Evolutionary conservation across 495 filamentous ascomycete species (phyloP).

Genomic region (Platismatia glauca): DNA sequence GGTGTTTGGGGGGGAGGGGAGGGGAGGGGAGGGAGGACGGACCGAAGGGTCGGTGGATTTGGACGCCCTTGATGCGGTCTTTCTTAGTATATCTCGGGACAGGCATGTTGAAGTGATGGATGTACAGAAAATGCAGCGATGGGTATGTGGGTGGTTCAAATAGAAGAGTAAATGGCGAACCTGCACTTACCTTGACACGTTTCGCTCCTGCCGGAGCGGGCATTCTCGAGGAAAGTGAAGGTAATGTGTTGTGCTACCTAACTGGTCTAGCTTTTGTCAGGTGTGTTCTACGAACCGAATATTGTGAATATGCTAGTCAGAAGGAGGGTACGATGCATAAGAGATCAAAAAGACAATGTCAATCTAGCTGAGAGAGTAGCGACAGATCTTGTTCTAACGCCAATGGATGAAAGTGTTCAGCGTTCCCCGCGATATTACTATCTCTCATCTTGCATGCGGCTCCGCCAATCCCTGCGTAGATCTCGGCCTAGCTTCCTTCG

Average conservation of each 20-base stretch:
- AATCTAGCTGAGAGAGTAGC: background rate
- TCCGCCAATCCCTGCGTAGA: slow-evolving; percentile 8
- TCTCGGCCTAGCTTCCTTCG: slow-evolving; percentile 9
- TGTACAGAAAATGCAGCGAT: background rate
- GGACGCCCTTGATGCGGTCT: slow-evolving; percentile 54
- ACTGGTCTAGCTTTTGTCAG: background rate
- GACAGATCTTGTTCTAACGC: background rate
- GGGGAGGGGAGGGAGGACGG: slow-evolving; percentile 16
- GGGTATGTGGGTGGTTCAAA: background rate
- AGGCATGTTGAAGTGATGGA: slow-evolving; percentile 9
- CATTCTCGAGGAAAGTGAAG: slow-evolving; percentile 29
- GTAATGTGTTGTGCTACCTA: background rate
- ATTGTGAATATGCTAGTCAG: background rate
- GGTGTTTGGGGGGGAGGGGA: background rate
- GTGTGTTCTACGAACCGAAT: background rate
- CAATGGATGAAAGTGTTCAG: background rate
- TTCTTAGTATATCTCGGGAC: slow-evolving; percentile 9
- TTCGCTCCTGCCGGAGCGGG: slow-evolving; percentile 48
- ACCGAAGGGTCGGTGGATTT: slow-evolving; percentile 68
- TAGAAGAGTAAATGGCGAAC: background rate
- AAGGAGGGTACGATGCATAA: background rate
- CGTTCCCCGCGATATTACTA: background rate
- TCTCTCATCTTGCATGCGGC: slow-evolving; percentile 5
- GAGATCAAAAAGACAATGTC: background rate
- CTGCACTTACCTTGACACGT: slow-evolving; percentile 42